These are phyloP conservation scores for Striga hermonthica DNA, from an alignment of 305 asterid species.

Conservation along the genomic window DNA sequence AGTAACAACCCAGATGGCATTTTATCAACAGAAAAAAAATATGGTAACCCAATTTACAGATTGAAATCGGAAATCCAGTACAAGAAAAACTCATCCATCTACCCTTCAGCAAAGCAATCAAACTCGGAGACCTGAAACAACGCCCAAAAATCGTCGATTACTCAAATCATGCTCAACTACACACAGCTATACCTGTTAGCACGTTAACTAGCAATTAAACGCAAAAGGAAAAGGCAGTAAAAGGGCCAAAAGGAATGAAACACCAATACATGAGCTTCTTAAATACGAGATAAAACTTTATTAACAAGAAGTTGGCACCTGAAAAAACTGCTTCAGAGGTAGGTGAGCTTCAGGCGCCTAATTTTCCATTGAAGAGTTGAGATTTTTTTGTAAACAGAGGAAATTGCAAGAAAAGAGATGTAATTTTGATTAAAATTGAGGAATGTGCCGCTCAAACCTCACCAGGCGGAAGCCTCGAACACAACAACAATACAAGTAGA, in stretches of 20 bases:
- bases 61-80: conserved; percentile 17
- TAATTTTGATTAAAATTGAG: too few relatives aligned
- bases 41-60: conserved; percentile 25
- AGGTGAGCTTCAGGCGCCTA: not conserved
- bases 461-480: too few relatives aligned
- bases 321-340: conserved; percentile 9
- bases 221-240: not conserved
- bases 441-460: too few relatives aligned
- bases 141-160: not conserved
- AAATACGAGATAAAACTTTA: conserved; percentile 3
- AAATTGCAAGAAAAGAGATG: too few relatives aligned
- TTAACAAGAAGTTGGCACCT: conserved; percentile 23
- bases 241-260: not conserved
- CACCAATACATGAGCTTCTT: not conserved
- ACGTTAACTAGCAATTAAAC: not conserved
- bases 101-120: conserved; percentile 17
- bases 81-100: conserved; percentile 5
- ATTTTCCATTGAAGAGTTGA: not conserved
- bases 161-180: not conserved
- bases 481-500: too few relatives aligned
- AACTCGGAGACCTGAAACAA: conserved; percentile 26
- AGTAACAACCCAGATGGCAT: conserved; percentile 53
- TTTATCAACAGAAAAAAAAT: conserved; percentile 23
- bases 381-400: too few relatives aligned
- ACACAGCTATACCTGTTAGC: not conserved